Percentiles rank a stretch among this genome's conserved stretches.
Evolutionary conservation across 768 basidiomycete species (phyloP).

Genomic region (Obba rivulosa): DNA sequence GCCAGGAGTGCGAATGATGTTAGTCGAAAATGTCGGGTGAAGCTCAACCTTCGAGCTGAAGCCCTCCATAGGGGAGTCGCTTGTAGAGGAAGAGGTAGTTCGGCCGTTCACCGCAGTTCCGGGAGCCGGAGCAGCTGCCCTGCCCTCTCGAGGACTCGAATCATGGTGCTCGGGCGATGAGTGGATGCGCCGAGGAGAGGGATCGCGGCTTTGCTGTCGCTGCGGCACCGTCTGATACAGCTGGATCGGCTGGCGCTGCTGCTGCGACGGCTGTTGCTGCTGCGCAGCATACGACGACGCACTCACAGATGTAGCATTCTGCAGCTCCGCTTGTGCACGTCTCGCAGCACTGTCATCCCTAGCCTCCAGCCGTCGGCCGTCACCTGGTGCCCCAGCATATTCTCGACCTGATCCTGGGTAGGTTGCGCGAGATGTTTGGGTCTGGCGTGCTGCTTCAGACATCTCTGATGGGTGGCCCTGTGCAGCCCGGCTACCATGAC

Average conservation of each 20-base stretch:
- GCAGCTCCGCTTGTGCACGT: too few relatives aligned
- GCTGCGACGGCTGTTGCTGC: slow-evolving; percentile 6
- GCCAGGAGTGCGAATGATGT: slow-evolving; percentile 62
- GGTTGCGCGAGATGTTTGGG: background rate
- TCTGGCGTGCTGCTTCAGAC: background rate
- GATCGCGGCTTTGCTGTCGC: slow-evolving; percentile 8
- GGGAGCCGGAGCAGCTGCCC: too few relatives aligned
- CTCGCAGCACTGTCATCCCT: background rate
- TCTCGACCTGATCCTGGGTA: background rate
- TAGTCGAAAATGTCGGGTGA: slow-evolving; percentile 63
- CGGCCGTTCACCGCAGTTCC: too few relatives aligned
- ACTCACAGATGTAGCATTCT: background rate
- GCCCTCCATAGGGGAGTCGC: slow-evolving; percentile 19
- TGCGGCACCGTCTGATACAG: slow-evolving; percentile 1
- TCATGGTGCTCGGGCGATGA: slow-evolving; percentile 6
- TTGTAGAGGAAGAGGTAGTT: too few relatives aligned
- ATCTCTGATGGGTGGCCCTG: background rate
- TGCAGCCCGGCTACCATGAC: background rate
- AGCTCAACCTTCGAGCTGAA: slow-evolving; percentile 50
- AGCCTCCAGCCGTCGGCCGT: background rate
- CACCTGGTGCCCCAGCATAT: background rate
- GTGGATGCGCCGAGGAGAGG: slow-evolving; percentile 9
- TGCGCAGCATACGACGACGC: slow-evolving; percentile 6
- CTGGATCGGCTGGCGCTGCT: slow-evolving; percentile 1
- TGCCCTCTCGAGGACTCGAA: background rate